These are phyloP conservation scores for Tylopilus sp. DNA, from an alignment of 768 basidiomycete species.

Conservation along the genomic window DNA sequence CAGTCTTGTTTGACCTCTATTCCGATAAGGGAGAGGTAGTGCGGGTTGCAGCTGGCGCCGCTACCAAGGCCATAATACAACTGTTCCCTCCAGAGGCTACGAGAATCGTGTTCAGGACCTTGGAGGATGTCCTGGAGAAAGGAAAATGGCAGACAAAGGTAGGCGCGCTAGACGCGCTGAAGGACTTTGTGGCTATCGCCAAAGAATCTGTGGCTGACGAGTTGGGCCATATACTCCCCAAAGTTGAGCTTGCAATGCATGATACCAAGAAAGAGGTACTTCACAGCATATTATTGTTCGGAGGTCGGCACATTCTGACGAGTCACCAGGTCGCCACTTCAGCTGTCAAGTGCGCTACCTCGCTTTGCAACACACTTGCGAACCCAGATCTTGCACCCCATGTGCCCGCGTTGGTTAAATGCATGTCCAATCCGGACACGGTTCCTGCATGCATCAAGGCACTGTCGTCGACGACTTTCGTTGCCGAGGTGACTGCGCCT, in stretches of 20 bases:
- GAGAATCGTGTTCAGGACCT: constrained; percentile 59
- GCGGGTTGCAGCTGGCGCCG: constrained; percentile 71
- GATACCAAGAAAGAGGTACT: constrained; percentile 91
- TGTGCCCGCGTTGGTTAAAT: constrained; percentile 84
- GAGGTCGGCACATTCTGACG: constrained; percentile 8
- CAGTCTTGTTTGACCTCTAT: constrained; percentile 76
- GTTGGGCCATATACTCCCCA: constrained; percentile 77
- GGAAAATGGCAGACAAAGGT: constrained; percentile 96
- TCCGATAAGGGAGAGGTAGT: constrained; percentile 96
- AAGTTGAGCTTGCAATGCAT: constrained; percentile 88
- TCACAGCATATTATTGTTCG: constrained; percentile 14
- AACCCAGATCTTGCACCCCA: constrained; percentile 92
- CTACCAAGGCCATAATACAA: constrained; percentile 82
- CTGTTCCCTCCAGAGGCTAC: constrained; percentile 80
- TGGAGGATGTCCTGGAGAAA: constrained; percentile 72
- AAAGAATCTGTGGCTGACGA: constrained; percentile 79
- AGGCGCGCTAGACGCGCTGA: constrained; percentile 86
- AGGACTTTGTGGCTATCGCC: constrained; percentile 63
- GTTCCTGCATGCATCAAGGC: constrained; percentile 94
- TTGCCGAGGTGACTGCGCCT: constrained; percentile 95
- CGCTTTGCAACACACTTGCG: constrained; percentile 85
- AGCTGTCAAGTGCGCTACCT: constrained; percentile 85
- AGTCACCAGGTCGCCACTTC: constrained; percentile 69
- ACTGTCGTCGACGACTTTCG: constrained; percentile 92
- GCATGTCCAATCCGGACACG: constrained; percentile 87